Evolutionary conservation across 805 yeast genomes (phyloP).

Genomic region (Priceomyces haplophilus): DNA sequence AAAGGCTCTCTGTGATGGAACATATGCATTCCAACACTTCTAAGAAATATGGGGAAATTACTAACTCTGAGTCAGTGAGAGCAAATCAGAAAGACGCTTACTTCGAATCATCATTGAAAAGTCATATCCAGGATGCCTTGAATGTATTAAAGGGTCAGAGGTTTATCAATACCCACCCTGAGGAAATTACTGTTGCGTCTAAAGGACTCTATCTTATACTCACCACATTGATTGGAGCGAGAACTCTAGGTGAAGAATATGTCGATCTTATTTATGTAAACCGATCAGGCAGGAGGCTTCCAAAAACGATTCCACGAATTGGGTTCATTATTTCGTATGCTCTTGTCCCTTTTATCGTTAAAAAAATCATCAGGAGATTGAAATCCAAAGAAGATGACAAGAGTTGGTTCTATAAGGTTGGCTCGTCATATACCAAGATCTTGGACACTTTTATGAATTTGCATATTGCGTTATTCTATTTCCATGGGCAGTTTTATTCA

Average conservation of each 20-base stretch:
- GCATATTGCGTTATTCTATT: constrained; percentile 79
- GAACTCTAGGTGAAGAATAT: constrained; percentile 93
- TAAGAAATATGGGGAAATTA: constrained; percentile 2
- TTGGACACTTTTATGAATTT: constrained; percentile 57
- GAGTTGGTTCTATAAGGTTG: constrained; percentile 17
- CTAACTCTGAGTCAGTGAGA: constrained; percentile 51
- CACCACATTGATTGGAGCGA: constrained; percentile 72
- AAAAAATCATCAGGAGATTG: constrained; percentile 25
- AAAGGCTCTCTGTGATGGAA: not conserved
- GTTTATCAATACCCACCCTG: constrained; percentile 59
- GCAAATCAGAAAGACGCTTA: constrained; percentile 89
- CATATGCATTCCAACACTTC: not conserved
- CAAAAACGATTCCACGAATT: constrained; percentile 43
- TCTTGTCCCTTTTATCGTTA: constrained; percentile 55
- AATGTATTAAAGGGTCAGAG: constrained; percentile 59
- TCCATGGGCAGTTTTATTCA: constrained; percentile 78
- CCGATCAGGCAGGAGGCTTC: constrained; percentile 49
- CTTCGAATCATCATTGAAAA: constrained; percentile 53
- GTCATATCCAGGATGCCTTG: constrained; percentile 55
- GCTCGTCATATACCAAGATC: constrained; percentile 43
- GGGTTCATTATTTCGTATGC: constrained; percentile 62
- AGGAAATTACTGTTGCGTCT: constrained; percentile 56
- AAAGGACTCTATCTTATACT: constrained; percentile 63
- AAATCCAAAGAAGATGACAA: constrained; percentile 14
- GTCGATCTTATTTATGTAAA: constrained; percentile 72